A percentile compares a stretch with the other conserved stretches of the same genome.
phyloP scores from a whole-genome alignment of 2,329 filamentous ascomycete genomes.

The Rasamsonia emersonii region DNA sequence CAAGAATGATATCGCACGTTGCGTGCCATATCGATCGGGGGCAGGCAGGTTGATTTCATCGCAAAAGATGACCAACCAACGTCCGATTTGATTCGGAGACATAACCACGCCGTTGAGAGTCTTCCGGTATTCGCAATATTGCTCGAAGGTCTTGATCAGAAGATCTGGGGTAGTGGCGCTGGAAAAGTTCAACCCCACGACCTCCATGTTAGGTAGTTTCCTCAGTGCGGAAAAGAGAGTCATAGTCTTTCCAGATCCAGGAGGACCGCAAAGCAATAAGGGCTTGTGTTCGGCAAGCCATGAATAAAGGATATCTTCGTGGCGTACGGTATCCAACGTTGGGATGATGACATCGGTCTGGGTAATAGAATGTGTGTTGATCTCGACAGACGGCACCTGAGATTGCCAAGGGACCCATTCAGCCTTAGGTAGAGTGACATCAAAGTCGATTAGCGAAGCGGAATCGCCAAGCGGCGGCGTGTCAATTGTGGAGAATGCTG shows the following conservation, averaged over 20 bases:
- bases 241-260: conserved; percentile 99
- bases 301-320: conserved; percentile 98
- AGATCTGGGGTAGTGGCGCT: conserved; percentile 97
- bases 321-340: conserved; percentile 90
- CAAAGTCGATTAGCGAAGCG: conserved; percentile 89
- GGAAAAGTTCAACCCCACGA: conserved; percentile 98
- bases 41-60: conserved; percentile 99
- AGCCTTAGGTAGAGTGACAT: conserved; percentile 75
- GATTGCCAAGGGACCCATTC: conserved; percentile 93
- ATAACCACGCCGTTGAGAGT: conserved; percentile 93
- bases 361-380: conserved; percentile 96
- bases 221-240: conserved; percentile 95
- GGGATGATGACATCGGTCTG: conserved; percentile 98
- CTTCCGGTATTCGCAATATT: conserved; percentile 99
- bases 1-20: conserved; percentile 93
- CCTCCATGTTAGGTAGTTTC: conserved; percentile 97
- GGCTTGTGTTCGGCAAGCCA: conserved; percentile 99
- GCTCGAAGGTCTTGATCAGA: conserved; percentile 97
- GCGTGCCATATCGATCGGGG: conserved; percentile 94
- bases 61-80: conserved; percentile 98
- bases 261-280: conserved; percentile 88
- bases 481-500: conserved; percentile 75
- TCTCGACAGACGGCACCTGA: conserved; percentile 86
- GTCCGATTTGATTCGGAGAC: conserved; percentile 89
- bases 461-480: conserved; percentile 69